Conservation (phyloP, 179 eudicot species). For the Dionaea muscipula region DNA sequence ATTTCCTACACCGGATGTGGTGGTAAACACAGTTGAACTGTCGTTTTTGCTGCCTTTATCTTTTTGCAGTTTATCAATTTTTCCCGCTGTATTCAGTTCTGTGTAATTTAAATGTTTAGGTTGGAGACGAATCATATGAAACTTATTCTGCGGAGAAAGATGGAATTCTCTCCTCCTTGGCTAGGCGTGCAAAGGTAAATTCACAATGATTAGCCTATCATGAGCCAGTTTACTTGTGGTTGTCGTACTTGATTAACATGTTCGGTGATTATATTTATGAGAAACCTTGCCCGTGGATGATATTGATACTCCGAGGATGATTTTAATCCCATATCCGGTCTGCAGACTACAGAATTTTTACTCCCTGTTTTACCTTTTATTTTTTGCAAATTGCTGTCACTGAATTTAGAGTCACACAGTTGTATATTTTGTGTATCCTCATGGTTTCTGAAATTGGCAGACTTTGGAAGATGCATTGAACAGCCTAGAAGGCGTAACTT, state of each 20-base stretch:
- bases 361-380: too few relatives aligned
- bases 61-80: background rate
- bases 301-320: too few relatives aligned
- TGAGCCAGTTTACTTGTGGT: background rate
- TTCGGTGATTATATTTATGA: background rate
- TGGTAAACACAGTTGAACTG: background rate
- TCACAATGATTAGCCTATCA: background rate
- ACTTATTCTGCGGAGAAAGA: constrained; percentile 66
- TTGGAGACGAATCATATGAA: constrained; percentile 83
- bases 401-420: background rate
- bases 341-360: too few relatives aligned
- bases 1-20: too few relatives aligned
- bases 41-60: background rate
- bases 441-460: constrained; percentile 19
- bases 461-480: constrained; percentile 74
- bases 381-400: too few relatives aligned
- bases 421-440: background rate
- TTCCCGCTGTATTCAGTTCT: background rate
- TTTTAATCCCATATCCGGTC: too few relatives aligned
- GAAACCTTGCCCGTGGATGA: too few relatives aligned
- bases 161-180: constrained; percentile 76
- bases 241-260: background rate
- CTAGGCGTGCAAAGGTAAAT: constrained; percentile 83
- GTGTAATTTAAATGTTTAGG: constrained; percentile 21
- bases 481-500: constrained; percentile 75